Evolutionary conservation across 148 eudicot genomes (phyloP).

Genomic region (Amaranthus hypochondriacus): DNA sequence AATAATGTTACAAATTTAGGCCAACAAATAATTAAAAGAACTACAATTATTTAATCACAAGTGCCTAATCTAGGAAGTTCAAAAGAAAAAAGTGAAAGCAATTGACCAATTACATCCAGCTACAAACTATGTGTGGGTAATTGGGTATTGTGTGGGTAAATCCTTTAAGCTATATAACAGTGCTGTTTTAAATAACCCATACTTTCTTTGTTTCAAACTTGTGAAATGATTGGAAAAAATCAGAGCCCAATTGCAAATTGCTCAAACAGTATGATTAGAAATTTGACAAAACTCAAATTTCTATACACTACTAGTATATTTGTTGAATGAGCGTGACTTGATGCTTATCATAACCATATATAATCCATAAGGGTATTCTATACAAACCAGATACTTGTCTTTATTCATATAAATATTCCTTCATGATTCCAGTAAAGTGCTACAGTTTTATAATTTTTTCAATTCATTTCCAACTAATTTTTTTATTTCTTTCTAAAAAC

Average conservation of each 20-base stretch:
- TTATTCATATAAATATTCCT: conserved; percentile 22
- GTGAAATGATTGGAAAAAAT: conserved; percentile 10
- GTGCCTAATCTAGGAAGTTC: too few species aligned
- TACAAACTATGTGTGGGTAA: too few species aligned
- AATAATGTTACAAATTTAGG: too few species aligned
- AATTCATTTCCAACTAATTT: conserved; percentile 20
- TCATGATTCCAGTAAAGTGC: conserved; percentile 6
- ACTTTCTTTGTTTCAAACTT: conserved; percentile 6
- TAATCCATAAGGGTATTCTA: conserved; percentile 2
- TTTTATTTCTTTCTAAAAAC: conserved; percentile 11
- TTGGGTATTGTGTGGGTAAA: too few species aligned
- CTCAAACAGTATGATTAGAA: conserved; percentile 27
- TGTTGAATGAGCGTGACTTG: conserved; percentile 33
- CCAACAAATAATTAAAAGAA: too few species aligned
- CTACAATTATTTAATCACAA: too few species aligned
- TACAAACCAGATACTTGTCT: conserved; percentile 29
- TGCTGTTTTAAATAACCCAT: not conserved
- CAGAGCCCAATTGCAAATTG: conserved; percentile 19
- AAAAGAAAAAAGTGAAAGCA: too few species aligned
- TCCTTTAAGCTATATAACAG: too few species aligned
- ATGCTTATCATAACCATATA: conserved; percentile 26
- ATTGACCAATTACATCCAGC: too few species aligned
- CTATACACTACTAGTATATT: not conserved
- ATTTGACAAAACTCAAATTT: conserved; percentile 32
- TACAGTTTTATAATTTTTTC: conserved; percentile 25